Conservation (phyloP, 176 grass and related monocot genomes). For the Pharus latifolius region DNA sequence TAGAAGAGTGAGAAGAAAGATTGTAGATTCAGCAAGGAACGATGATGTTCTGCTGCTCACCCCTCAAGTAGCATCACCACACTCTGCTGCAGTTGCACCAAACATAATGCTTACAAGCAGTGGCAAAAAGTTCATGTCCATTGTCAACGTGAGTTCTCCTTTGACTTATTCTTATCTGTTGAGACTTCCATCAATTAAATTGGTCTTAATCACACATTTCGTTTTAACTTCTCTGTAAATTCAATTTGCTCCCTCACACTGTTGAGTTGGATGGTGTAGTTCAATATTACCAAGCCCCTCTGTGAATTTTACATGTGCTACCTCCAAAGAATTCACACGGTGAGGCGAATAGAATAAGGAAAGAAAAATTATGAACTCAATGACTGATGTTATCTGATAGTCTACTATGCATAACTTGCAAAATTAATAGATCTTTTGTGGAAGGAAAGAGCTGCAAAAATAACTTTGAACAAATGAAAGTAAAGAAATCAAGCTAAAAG, state of each 20-base stretch:
- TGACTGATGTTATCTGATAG: too few relatives aligned
- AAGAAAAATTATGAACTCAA: too few relatives aligned
- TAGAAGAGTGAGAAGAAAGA: slow-evolving; percentile 62
- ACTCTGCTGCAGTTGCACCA: slow-evolving; percentile 34
- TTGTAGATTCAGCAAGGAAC: slow-evolving; percentile 59
- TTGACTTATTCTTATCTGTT: slow-evolving; percentile 16
- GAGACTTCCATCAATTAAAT: slow-evolving; percentile 2
- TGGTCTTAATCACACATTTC: background rate
- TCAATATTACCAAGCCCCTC: background rate
- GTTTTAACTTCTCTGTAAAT: background rate
- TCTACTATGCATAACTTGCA: too few relatives aligned
- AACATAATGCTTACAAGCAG: slow-evolving; percentile 65
- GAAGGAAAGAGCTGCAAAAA: too few relatives aligned
- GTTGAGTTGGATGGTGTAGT: background rate
- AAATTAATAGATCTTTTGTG: too few relatives aligned
- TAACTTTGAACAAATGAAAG: too few relatives aligned
- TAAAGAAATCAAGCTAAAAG: too few relatives aligned
- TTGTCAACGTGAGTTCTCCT: slow-evolving; percentile 56
- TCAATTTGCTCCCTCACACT: background rate
- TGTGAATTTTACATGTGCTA: background rate
- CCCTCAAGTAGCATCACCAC: slow-evolving; percentile 43
- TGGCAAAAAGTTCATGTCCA: slow-evolving; percentile 79
- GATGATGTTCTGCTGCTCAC: slow-evolving; percentile 36
- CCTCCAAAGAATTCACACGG: background rate
- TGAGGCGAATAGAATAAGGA: too few relatives aligned